Base-by-base conservation (phyloP, 495 filamentous ascomycete species). In the Cercophora newfieldiana region DNA sequence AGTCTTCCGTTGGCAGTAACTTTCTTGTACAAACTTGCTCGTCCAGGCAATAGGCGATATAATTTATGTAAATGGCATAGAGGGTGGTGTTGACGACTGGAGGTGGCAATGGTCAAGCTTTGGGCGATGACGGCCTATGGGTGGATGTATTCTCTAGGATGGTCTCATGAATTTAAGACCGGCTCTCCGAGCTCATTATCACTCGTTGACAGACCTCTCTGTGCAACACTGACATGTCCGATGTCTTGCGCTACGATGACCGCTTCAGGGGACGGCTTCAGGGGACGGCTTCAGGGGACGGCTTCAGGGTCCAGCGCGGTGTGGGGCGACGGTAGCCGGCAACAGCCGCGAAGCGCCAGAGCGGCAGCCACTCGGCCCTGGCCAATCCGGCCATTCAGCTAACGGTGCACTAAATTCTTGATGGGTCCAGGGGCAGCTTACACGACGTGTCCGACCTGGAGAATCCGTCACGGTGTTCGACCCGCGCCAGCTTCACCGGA, bases 11-110 rank as follows among this genome's bases (percentile, higher is more conserved):
- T 6, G 25, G 18, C 18, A 25, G 25, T 51, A 48, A 53, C 21
- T 28, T 54, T 31, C 8, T 63, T 58, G 64, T 44, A 48, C 24
- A 21, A 24, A 48, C 60, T 50, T n/a, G n/a, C n/a, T n/a, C n/a
- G n/a, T n/a, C n/a, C n/a, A n/a, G n/a, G n/a, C n/a, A 47, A 7
- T 24, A 51, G 16, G 10, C 22, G 28, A 31, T 44, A 31, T 54
- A 28, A 57, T 55, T 44, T 16, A 44, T 44, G 28, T 64, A 44
- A 26, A 64, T 64, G 33, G 61, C 47, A 53, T 62, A 47, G 49
- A n/a, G 44, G 31, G 18, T 16, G 37, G 37, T 44, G 37, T 44
- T 44, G 12, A 44, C 18, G 37, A 44, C 18, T 8, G 37, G 4
- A 14, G 37, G 37, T 4, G 24, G 44, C 22, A 14, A 28, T 26